These are phyloP conservation scores for barrel medic (Medicago truncatula) DNA, from an alignment of 306 rosid genomes.

Conservation along the genomic window MtrunA17r5.0-ANR NC_053046.1:10281001-10281500, in stretches of 20 bases:
- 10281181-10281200: slow-evolving; percentile 79
- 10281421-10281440: slow-evolving; percentile 75
- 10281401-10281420: slow-evolving; percentile 52
- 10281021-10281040: slow-evolving; percentile 95
- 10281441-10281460: slow-evolving; percentile 96
- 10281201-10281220: slow-evolving; percentile 66
- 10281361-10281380: slow-evolving; percentile 52
- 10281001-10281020: slow-evolving; percentile 63
- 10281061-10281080: slow-evolving; percentile 80
- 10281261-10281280: slow-evolving; percentile 67
- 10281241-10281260: slow-evolving; percentile 73
- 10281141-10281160: slow-evolving; percentile 68
- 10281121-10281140: slow-evolving; percentile 87
- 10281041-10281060: slow-evolving; percentile 94
- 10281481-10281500: slow-evolving; percentile 68
- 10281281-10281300: slow-evolving; percentile 79
- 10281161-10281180: slow-evolving; percentile 92
- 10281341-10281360: slow-evolving; percentile 46
- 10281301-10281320: slow-evolving; percentile 94
- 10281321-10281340: slow-evolving; percentile 88
- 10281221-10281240: slow-evolving; percentile 94
- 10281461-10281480: slow-evolving; percentile 79
- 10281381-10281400: slow-evolving; percentile 68
- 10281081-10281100: slow-evolving; percentile 73
- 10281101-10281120: slow-evolving; percentile 75